Conservation (phyloP, 495 filamentous ascomycete genomes). For the Astrothelium macrocarpum region DNA sequence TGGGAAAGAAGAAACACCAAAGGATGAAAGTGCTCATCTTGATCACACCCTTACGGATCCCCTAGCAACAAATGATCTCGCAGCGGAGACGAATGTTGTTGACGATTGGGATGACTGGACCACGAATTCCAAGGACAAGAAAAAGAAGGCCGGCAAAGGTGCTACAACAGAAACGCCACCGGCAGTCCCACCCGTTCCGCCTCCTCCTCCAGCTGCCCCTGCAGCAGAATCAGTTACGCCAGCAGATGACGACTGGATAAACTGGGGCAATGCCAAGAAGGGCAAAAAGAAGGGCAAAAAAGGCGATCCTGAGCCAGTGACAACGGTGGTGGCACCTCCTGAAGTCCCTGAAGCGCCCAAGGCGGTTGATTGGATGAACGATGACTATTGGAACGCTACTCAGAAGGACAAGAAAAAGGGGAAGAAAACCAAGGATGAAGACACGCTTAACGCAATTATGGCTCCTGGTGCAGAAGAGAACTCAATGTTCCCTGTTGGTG, state of each 20-base stretch:
- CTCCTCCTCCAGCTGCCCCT: constrained; percentile 16
- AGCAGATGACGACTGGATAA: constrained; percentile 13
- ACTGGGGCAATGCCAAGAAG: constrained; percentile 25
- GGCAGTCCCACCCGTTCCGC: constrained; percentile 1
- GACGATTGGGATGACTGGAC: background rate
- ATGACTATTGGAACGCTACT: constrained; percentile 10
- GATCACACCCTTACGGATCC: constrained; percentile 11
- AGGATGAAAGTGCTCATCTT: constrained; percentile 3
- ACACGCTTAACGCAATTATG: constrained; percentile 14
- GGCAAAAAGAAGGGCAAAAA: constrained; percentile 35
- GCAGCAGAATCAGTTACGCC: constrained; percentile 10
- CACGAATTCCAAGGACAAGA: constrained; percentile 14
- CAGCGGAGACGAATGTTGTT: background rate
- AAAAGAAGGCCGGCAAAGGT: constrained; percentile 27
- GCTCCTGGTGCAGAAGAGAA: constrained; percentile 15
- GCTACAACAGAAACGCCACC: constrained; percentile 1
- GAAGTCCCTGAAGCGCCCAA: constrained; percentile 8
- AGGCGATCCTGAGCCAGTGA: constrained; percentile 19
- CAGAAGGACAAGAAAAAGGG: constrained; percentile 30
- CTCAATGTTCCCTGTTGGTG: constrained; percentile 21
- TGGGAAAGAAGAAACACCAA: constrained; percentile 1
- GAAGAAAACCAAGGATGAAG: constrained; percentile 15
- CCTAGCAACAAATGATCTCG: background rate
- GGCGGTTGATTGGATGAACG: constrained; percentile 20
- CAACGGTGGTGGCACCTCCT: constrained; percentile 11